Evolutionary conservation across 2,329 filamentous ascomycete species (phyloP), one percentile per base, ranked within the genome.

Genomic region (Laburnicola sp.): DNA sequence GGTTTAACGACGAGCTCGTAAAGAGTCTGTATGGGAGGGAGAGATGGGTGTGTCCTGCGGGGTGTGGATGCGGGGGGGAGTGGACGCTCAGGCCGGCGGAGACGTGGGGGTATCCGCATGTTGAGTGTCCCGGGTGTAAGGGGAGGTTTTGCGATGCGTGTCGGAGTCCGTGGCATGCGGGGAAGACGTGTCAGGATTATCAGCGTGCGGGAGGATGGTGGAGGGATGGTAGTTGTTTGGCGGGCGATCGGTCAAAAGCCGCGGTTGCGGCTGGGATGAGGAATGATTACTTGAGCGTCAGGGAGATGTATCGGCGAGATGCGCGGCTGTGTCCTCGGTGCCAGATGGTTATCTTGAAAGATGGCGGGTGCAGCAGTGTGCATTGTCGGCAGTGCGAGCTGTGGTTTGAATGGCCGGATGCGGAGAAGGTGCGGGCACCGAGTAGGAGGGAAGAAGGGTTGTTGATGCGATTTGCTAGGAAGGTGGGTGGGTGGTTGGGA

Each of bases 281-380:
- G 21, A 16, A 10, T 3, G 25, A 35, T 8, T 44, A 44, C n/a
- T 22, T n/a, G 3, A 21, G 11, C 30, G 5, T 34, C 11, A 27
- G 30, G n/a, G 41, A 44, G 11, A 44, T 44, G 41, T 31, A 44
- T 22, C n/a, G 23, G n/a, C 30, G 9, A 10, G 41, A 31, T 5
- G 41, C 41, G 1, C 41, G 41, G 6, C 30, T 25, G 31, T 44
- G 31, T 35, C 41, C 41, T 22, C 30, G 41, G 9, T 44, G 41
- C 22, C 30, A 44, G 30, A 26, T 31, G 16, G 30, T 31, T 8
- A 44, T 44, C 6, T 28, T 45, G 25, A 45, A 45, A 28, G 32
- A 45, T 30, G 43, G 43, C 23, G 34, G 43, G 3, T 45, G 43
- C n/a, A 37, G 25, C 11, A 21, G 37, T 26, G 30, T 45, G 43